phyloP scores from a whole-genome alignment of 1,284 basidiomycete species.

The Bjerkandera adusta region DNA sequence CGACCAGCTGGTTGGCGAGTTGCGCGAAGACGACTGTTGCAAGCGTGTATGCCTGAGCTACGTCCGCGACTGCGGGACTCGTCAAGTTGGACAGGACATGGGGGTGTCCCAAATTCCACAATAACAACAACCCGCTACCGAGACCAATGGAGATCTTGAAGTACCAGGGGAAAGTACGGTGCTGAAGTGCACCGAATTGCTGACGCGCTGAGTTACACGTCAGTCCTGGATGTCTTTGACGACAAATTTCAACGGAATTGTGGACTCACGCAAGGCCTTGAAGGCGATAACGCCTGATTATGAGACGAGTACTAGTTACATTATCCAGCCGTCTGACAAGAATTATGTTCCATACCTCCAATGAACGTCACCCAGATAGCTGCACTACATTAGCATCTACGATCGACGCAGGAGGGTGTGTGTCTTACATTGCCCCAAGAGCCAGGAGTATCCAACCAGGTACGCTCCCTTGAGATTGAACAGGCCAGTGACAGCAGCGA shows the following conservation, averaged over 20 bases:
- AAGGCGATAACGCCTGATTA: slow-evolving; percentile 54
- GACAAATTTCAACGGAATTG: slow-evolving; percentile 1
- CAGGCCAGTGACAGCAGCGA: slow-evolving; percentile 39
- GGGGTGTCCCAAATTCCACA: slow-evolving; percentile 68
- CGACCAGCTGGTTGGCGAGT: slow-evolving; percentile 52
- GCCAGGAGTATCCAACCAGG: slow-evolving; percentile 54
- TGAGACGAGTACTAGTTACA: slow-evolving; percentile 4
- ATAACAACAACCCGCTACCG: slow-evolving; percentile 52
- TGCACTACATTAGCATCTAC: slow-evolving; percentile 28
- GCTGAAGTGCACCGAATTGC: slow-evolving; percentile 76
- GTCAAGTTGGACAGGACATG: slow-evolving; percentile 48
- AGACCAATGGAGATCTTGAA: slow-evolving; percentile 62
- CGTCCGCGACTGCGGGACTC: slow-evolving; percentile 56
- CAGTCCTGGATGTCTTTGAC: slow-evolving; percentile 1
- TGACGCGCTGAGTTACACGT: slow-evolving; percentile 50
- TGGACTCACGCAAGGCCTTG: slow-evolving; percentile 51
- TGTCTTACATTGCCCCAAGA: slow-evolving; percentile 68
- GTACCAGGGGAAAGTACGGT: slow-evolving; percentile 74
- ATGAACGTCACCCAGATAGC: slow-evolving; percentile 70
- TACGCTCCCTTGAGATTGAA: slow-evolving; percentile 50
- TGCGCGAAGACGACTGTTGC: slow-evolving; percentile 49
- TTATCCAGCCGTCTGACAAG: too few species aligned
- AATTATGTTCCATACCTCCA: slow-evolving; percentile 57
- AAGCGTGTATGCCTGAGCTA: slow-evolving; percentile 70
- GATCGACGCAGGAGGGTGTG: not conserved